Conservation (phyloP, 768 basidiomycete genomes). For the Leccinum sublutescens region DNA sequence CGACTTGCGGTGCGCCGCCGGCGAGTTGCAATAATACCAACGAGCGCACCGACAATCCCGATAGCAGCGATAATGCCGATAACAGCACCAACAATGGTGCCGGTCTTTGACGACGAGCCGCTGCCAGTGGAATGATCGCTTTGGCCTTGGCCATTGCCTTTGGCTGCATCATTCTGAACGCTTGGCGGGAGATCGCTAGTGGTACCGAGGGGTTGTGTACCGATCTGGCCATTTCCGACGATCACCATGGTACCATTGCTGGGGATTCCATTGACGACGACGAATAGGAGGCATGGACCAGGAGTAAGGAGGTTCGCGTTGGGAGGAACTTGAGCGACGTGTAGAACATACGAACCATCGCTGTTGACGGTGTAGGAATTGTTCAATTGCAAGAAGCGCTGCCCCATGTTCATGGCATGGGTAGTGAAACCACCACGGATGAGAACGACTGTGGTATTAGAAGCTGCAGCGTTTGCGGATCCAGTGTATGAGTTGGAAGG, state of each 20-base stretch:
- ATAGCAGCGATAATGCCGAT: slow-evolving; percentile 32
- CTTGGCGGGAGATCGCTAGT: slow-evolving; percentile 31
- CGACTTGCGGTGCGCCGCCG: slow-evolving; percentile 45
- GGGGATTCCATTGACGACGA: slow-evolving; percentile 83
- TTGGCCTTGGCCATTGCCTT: slow-evolving; percentile 31
- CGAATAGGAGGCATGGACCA: slow-evolving; percentile 82
- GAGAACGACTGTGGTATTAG: slow-evolving; percentile 75
- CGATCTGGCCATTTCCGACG: slow-evolving; percentile 78
- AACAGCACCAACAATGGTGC: slow-evolving; percentile 28
- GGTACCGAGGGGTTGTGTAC: slow-evolving; percentile 52
- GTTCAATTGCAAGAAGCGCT: slow-evolving; percentile 81
- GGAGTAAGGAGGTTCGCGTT: slow-evolving; percentile 88
- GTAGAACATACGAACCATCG: slow-evolving; percentile 74
- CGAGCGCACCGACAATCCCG: slow-evolving; percentile 29
- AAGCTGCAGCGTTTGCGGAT: slow-evolving; percentile 63
- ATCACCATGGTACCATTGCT: slow-evolving; percentile 74
- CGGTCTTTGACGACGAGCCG: slow-evolving; percentile 26
- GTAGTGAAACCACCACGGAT: slow-evolving; percentile 84
- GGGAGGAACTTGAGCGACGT: slow-evolving; percentile 80
- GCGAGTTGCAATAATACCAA: slow-evolving; percentile 49
- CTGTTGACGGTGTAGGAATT: slow-evolving; percentile 79
- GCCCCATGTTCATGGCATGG: slow-evolving; percentile 88
- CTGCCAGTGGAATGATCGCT: slow-evolving; percentile 11
- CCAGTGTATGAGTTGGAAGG: slow-evolving; percentile 65
- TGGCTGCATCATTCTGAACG: slow-evolving; percentile 42